Evolutionary conservation across 2,329 filamentous ascomycete genomes (phyloP), one percentile per base, ranked within the genome.

Genomic region (Cordyceps farinosa): DNA sequence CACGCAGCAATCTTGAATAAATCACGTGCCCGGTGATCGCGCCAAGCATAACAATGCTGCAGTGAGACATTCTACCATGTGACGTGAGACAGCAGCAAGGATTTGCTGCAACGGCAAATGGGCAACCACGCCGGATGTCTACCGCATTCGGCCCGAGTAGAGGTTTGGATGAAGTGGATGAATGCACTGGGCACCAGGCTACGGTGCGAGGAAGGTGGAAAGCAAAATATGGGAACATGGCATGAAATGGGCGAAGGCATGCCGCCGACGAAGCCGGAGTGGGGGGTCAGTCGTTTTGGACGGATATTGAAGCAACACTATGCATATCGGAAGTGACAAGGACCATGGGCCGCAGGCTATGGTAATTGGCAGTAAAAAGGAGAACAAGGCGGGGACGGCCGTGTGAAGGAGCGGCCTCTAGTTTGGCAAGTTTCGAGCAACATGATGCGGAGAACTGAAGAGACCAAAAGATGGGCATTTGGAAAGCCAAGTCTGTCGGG

Each of bases 321-420:
- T 55, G 53, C 38, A 55, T 42, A 22, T 44, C 53, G 53, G 53
- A 55, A 38, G 44, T 55, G 53, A 55, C 27, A 29, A 22, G 22
- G 22, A 22, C 22, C 22, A 13, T 8, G 53, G 27, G 8, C 11
- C 34, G 17, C 4, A 27, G 32, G 30, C 34, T 36, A 22, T 8
- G 17, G 4, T 22, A 22, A 22, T 22, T 22, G 22, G 22, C 22
- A 22, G 22, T 5, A 32, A 52, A 17, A 17, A 36, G 47, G 11
- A 22, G 47, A 30, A 38, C 15, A 52, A 10, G 42, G 53, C 7
- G 27, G 30, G 30, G 51, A 40, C 8, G 13, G 27, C 2, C 34
- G 38, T 56, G 32, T 38, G 45, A 7, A 10, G 45, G n/a, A 29
- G n/a, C 22, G n/a, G 34, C 32, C 38, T 27, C n/a, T 1, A 22